Conservation (phyloP, 1,139 yeast genomes). For the Pichia cactophila region DNA sequence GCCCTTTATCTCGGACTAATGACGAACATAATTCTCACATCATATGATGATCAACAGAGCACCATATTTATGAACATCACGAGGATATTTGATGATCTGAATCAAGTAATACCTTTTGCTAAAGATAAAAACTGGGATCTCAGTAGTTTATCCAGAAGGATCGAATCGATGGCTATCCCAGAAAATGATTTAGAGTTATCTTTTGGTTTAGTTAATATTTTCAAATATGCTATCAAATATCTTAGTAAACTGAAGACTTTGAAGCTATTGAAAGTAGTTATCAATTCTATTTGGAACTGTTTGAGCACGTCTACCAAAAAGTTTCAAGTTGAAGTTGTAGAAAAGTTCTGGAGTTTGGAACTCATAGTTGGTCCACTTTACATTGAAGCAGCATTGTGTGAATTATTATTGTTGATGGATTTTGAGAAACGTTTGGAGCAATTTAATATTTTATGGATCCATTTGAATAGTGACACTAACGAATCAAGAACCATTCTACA, state of each 20-base stretch:
- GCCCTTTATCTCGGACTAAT: conserved; percentile 33
- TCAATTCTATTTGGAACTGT: conserved; percentile 42
- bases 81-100: conserved; percentile 35
- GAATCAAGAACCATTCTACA: conserved; percentile 42
- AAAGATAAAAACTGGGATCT: conserved; percentile 25
- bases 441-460: conserved; percentile 54
- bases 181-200: conserved; percentile 28
- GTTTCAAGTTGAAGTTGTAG: conserved; percentile 58
- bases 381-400: conserved; percentile 54
- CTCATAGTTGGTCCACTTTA: conserved; percentile 33
- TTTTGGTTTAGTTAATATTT: conserved; percentile 42
- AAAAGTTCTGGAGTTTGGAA: conserved; percentile 40
- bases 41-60: conserved; percentile 23
- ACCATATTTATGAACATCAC: conserved; percentile 30
- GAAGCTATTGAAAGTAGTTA: conserved; percentile 31
- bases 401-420: conserved; percentile 37
- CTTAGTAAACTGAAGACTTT: conserved; percentile 26
- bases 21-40: conserved; percentile 30
- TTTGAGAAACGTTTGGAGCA: conserved; percentile 36
- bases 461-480: conserved; percentile 35
- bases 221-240: conserved; percentile 32
- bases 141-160: conserved; percentile 29
- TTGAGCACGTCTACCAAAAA: conserved; percentile 39
- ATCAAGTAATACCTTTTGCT: conserved; percentile 42
- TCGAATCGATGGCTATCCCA: conserved; percentile 25